A percentile compares a stretch with the other conserved stretches of the same genome.
Conservation (phyloP, 768 basidiomycete genomes). For the Boletellus emodensis region DNA sequence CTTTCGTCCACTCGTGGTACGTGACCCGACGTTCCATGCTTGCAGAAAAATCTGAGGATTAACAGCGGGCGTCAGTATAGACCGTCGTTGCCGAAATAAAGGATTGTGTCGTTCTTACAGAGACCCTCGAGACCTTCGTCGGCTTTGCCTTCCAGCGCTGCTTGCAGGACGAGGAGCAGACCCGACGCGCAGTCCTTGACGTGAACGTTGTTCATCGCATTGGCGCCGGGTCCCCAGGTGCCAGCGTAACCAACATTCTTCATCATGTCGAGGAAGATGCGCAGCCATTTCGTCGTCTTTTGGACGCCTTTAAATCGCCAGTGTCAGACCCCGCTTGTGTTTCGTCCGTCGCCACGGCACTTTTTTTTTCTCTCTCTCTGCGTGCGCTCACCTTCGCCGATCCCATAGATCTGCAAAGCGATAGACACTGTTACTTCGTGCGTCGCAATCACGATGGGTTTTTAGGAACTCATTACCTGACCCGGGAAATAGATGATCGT, state of each 20-base stretch:
- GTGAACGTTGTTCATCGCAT: slow-evolving; percentile 37
- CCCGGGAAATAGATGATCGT: slow-evolving; percentile 42
- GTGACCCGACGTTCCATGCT: slow-evolving; percentile 29
- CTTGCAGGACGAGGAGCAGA: slow-evolving; percentile 35
- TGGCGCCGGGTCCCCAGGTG: slow-evolving; percentile 42
- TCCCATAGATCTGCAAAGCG: slow-evolving; percentile 36
- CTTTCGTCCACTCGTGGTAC: slow-evolving; percentile 29
- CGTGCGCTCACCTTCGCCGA: slow-evolving; percentile 34
- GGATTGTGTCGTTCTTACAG: slow-evolving; percentile 30
- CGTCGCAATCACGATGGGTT: not conserved
- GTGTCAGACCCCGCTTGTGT: not conserved
- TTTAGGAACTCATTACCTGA: slow-evolving; percentile 15
- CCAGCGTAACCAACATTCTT: slow-evolving; percentile 34
- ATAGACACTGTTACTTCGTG: not conserved
- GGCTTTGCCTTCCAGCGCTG: slow-evolving; percentile 38
- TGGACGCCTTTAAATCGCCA: slow-evolving; percentile 27
- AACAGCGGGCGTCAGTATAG: not conserved
- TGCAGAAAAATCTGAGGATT: slow-evolving; percentile 32
- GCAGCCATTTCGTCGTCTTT: slow-evolving; percentile 36
- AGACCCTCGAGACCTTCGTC: slow-evolving; percentile 40
- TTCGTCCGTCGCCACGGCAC: not conserved
- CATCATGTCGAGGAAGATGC: slow-evolving; percentile 34
- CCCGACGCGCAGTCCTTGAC: slow-evolving; percentile 39
- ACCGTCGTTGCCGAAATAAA: no score
- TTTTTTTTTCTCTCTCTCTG: not conserved